Evolutionary conservation across 2,329 filamentous ascomycete genomes (phyloP), one percentile per base, ranked within the genome.

Genomic region (Cladosporium sp.): DNA sequence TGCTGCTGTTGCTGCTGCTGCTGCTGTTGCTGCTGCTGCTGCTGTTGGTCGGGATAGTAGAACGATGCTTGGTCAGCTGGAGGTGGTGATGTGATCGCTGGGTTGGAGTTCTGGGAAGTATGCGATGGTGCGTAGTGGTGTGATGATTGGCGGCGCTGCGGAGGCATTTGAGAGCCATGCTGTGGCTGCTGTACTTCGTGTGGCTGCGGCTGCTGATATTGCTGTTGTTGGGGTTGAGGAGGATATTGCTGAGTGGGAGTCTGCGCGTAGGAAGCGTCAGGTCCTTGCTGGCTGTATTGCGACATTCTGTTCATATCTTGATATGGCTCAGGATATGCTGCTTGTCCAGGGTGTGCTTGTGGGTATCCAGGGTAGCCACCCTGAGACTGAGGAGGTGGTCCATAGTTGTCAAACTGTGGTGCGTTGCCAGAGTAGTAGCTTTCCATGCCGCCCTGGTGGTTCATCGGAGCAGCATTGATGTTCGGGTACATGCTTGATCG

Each of bases 361-460:
- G 81, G 71, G 62, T 80, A 81, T 43, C 81, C 80, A n/a, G 77
- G 76, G 67, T 88, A 89, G 43, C 80, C 77, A 21, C 83, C 80
- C 61, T 85, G 85, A 7, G 49, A 34, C 13, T 83, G 81, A 54
- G 80, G 75, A 13, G 76, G 65, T 16, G 63, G 60, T 11, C 64
- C 78, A 68, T 85, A 85, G 5, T 82, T 74, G 10, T 83, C 79
- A 77, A 78, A 73, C 69, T 78, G 76, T 58, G 78, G 81, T 49
- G 85, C 80, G 70, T 89, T 90, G 39, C 87, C 87, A 16, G 88
- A 91, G 76, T 97, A 97, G 76, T 91, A 97, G 77, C 84, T 94
- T 75, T 97, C 93, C 11, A 88, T 88, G 0, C 84, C 85, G 28
- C 80, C 77, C 21, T 68, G 70, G 26, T 73, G 76, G 67, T 80